These are phyloP conservation scores for Pseudovirgaria hyperparasitica DNA, from an alignment of 2,329 filamentous ascomycete species.

Conservation along the genomic window DNA sequence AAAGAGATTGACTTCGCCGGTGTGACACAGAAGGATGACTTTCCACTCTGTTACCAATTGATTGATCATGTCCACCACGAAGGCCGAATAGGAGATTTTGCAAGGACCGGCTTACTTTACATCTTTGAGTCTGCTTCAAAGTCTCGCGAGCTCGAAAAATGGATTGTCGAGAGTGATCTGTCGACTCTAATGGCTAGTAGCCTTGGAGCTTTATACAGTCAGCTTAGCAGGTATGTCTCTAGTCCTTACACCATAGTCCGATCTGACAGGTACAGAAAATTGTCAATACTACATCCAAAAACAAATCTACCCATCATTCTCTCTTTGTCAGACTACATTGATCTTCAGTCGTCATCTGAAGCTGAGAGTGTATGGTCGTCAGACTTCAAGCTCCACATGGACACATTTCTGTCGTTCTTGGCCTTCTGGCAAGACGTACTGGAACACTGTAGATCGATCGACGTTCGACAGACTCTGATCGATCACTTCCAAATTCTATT, in stretches of 20 bases:
- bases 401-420: slow-evolving; percentile 88
- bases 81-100: slow-evolving; percentile 89
- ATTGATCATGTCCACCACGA: slow-evolving; percentile 97
- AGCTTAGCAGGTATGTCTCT: slow-evolving; percentile 43
- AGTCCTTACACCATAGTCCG: background rate
- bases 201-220: slow-evolving; percentile 64
- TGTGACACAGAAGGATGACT: slow-evolving; percentile 76
- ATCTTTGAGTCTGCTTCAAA: slow-evolving; percentile 87
- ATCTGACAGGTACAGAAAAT: slow-evolving; percentile 42
- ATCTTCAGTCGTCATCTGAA: slow-evolving; percentile 50
- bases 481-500: slow-evolving; percentile 98
- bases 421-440: slow-evolving; percentile 97
- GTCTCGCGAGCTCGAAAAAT: slow-evolving; percentile 73
- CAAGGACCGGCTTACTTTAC: slow-evolving; percentile 83
- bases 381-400: slow-evolving; percentile 73
- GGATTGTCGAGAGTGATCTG: slow-evolving; percentile 94
- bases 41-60: slow-evolving; percentile 87
- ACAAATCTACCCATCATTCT: slow-evolving; percentile 72
- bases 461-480: slow-evolving; percentile 83
- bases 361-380: slow-evolving; percentile 61
- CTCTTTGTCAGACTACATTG: slow-evolving; percentile 76
- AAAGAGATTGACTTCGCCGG: slow-evolving; percentile 64
- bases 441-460: slow-evolving; percentile 83
- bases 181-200: slow-evolving; percentile 96
- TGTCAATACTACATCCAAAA: slow-evolving; percentile 65